A percentile compares a stretch with the other conserved stretches of the same genome.
Evolutionary conservation across 257 asterid genomes (phyloP).

Genomic region (Jacaranda copaia): DNA sequence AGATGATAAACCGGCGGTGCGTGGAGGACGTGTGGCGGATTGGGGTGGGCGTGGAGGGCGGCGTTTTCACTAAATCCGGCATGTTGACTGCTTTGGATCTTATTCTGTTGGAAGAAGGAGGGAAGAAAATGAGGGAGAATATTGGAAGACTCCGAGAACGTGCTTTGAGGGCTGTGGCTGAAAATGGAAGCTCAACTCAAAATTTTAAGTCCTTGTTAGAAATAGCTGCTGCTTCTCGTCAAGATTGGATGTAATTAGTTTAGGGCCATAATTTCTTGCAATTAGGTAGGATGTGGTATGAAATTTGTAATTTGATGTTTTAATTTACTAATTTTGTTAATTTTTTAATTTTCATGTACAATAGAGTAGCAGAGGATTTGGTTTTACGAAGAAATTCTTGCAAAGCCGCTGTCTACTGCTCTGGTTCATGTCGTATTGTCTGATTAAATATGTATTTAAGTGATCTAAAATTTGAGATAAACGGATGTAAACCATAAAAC

Average conservation of each 20-base stretch:
- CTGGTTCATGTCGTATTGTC: too few species aligned
- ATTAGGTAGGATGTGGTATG: neutral
- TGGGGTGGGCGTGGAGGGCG: conserved; percentile 61
- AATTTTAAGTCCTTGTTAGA: conserved; percentile 44
- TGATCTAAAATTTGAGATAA: too few species aligned
- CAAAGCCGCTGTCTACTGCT: too few species aligned
- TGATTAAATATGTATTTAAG: too few species aligned
- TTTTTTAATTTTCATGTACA: too few species aligned
- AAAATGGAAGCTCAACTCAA: conserved; percentile 53
- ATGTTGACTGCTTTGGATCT: conserved; percentile 42
- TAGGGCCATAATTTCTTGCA: neutral
- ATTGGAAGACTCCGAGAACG: conserved; percentile 41
- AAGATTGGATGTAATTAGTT: neutral
- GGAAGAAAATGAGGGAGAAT: conserved; percentile 48
- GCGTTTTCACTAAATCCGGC: conserved; percentile 43
- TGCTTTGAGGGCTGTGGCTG: conserved; percentile 48
- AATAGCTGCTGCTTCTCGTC: conserved; percentile 28
- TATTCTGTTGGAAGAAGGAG: conserved; percentile 38
- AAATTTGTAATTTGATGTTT: neutral
- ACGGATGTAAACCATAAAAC: too few species aligned
- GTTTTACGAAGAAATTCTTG: too few species aligned
- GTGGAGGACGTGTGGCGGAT: conserved; percentile 59
- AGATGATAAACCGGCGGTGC: conserved; percentile 56
- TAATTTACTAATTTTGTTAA: neutral
- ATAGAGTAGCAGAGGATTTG: too few species aligned